Conservation (phyloP, 2,329 filamentous ascomycete species). For the Cadophora sp. region DNA sequence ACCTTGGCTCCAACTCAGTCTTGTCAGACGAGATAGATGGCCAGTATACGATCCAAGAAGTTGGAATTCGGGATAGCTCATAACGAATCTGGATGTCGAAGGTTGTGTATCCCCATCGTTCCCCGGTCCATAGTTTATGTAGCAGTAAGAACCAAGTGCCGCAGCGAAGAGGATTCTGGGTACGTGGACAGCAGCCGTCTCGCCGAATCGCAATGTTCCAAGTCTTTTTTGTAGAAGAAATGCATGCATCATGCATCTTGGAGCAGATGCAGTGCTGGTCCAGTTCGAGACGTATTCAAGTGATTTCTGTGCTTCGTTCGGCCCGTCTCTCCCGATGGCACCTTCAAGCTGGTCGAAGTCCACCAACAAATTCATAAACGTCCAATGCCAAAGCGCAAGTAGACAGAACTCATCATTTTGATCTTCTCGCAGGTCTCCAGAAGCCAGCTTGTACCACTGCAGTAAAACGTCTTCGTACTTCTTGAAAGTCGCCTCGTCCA, state of each 20-base stretch:
- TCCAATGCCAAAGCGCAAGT: not conserved
- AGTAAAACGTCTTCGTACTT: not conserved
- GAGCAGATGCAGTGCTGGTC: not conserved
- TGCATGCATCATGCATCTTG: not conserved
- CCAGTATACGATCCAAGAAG: not conserved
- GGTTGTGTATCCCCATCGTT: not conserved
- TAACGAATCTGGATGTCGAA: not conserved
- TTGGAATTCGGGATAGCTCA: not conserved
- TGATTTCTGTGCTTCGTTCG: not conserved
- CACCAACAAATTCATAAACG: not conserved
- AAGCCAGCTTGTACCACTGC: not conserved
- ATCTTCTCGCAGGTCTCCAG: not conserved
- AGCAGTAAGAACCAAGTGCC: not conserved
- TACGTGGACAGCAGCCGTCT: not conserved
- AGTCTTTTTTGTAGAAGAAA: not conserved
- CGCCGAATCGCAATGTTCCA: not conserved
- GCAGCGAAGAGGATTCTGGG: not conserved
- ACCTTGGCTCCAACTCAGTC: not conserved
- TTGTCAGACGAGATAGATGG: not conserved
- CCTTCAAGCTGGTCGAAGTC: not conserved
- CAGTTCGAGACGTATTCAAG: not conserved
- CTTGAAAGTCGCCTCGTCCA: not conserved
- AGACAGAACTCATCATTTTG: not conserved
- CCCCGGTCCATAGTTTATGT: not conserved
- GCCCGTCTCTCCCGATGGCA: not conserved